Evolutionary conservation across 371 early-diverging fungal species (phyloP).

Genomic region (Mortierella sp.): DNA sequence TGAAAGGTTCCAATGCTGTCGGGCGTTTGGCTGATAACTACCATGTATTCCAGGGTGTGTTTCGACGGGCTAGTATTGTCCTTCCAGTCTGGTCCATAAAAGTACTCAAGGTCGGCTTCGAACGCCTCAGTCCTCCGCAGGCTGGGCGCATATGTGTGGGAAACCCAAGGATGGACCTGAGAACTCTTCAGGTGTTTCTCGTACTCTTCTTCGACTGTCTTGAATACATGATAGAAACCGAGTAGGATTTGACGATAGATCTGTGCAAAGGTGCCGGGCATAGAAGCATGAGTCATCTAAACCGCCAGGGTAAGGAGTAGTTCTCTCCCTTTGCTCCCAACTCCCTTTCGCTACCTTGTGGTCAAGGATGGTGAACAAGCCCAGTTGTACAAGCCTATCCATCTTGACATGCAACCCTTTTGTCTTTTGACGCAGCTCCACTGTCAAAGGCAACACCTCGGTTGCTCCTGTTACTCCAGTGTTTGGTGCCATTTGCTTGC

Average conservation of each 20-base stretch:
- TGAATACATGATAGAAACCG: constrained; percentile 44
- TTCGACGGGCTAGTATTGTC: constrained; percentile 26
- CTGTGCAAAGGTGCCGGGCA: constrained; percentile 5
- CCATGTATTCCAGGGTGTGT: constrained; percentile 28
- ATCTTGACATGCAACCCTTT: constrained; percentile 33
- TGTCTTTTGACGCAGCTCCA: constrained; percentile 39
- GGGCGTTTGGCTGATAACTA: not conserved
- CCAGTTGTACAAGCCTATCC: constrained; percentile 38
- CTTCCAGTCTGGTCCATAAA: constrained; percentile 38
- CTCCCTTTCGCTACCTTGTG: constrained; percentile 24
- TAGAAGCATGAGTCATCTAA: not conserved
- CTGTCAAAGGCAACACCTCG: constrained; percentile 21
- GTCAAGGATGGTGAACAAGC: constrained; percentile 43
- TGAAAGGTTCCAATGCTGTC: not conserved
- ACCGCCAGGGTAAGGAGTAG: too few species aligned
- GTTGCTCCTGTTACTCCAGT: not conserved
- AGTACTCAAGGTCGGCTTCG: constrained; percentile 41
- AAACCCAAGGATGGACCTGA: constrained; percentile 21
- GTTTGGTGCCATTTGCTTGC: too few species aligned
- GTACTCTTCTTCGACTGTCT: constrained; percentile 36
- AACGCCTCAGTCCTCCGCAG: constrained; percentile 33
- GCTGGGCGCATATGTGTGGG: constrained; percentile 29
- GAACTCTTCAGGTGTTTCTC: constrained; percentile 22
- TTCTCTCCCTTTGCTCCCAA: too few species aligned
- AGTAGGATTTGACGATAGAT: constrained; percentile 46